A percentile compares a stretch with the other conserved stretches of the same genome.
These are phyloP conservation scores for Lodderomyces metapsilosis DNA, from an alignment of 1,139 yeast genomes.

Conservation along the genomic window DNA sequence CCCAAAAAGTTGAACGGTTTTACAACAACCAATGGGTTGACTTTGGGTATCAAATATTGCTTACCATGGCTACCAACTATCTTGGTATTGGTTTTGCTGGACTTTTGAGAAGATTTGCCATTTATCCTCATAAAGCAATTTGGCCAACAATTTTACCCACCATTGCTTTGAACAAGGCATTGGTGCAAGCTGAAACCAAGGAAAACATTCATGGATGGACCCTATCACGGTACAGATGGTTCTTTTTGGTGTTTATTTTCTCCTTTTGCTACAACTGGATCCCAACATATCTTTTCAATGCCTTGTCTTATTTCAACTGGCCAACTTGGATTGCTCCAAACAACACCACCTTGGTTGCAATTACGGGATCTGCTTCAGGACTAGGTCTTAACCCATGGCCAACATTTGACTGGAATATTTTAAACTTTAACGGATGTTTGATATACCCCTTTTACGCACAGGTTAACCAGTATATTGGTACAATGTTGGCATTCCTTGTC, in stretches of 20 bases:
- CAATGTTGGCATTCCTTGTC: slow-evolving; percentile 37
- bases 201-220: slow-evolving; percentile 52
- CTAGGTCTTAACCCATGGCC: slow-evolving; percentile 57
- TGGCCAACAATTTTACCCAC: slow-evolving; percentile 58
- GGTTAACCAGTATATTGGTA: slow-evolving; percentile 39
- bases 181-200: slow-evolving; percentile 41
- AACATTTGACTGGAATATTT: slow-evolving; percentile 48
- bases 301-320: slow-evolving; percentile 58
- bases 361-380: slow-evolving; percentile 53
- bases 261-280: slow-evolving; percentile 57
- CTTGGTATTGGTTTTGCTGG: slow-evolving; percentile 65
- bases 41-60: slow-evolving; percentile 49
- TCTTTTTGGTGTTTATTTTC: slow-evolving; percentile 32
- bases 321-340: slow-evolving; percentile 61
- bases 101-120: slow-evolving; percentile 48
- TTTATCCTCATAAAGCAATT: slow-evolving; percentile 52
- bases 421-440: slow-evolving; percentile 20
- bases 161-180: slow-evolving; percentile 52
- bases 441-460: slow-evolving; percentile 46
- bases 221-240: slow-evolving; percentile 46
- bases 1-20: slow-evolving; percentile 22
- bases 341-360: slow-evolving; percentile 50
- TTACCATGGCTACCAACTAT: slow-evolving; percentile 52
- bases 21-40: slow-evolving; percentile 44
- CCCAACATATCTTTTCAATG: slow-evolving; percentile 51